Evolutionary conservation across 768 basidiomycete species (phyloP).

Genomic region (Suillus subalutaceus): DNA sequence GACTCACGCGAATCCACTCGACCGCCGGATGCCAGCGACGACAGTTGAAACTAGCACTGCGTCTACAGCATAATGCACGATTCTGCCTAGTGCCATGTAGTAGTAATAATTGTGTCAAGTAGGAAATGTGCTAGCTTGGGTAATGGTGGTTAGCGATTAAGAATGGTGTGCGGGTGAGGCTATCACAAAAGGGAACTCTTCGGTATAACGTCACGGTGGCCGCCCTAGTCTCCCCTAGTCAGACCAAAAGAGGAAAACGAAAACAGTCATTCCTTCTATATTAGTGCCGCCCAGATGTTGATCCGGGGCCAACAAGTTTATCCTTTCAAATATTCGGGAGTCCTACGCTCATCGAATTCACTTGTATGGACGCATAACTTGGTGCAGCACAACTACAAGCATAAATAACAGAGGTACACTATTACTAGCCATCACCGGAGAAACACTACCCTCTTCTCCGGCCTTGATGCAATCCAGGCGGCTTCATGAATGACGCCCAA

Average conservation of each 20-base stretch:
- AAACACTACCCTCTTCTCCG: not conserved
- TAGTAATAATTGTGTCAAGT: not conserved
- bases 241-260: not conserved
- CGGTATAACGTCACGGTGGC: not conserved
- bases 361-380: too few relatives aligned
- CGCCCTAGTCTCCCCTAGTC: not conserved
- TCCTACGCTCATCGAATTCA: too few relatives aligned
- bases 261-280: not conserved
- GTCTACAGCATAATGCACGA: constrained; percentile 84
- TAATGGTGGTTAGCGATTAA: not conserved
- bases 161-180: not conserved
- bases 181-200: not conserved
- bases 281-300: not conserved
- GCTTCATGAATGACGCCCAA: not conserved
- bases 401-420: too few relatives aligned
- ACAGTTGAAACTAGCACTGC: constrained; percentile 86
- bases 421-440: not conserved
- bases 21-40: constrained; percentile 86
- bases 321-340: too few relatives aligned
- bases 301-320: too few relatives aligned
- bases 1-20: constrained; percentile 88
- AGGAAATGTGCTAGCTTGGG: not conserved
- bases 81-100: constrained; percentile 63
- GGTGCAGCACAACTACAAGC: too few relatives aligned
- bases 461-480: not conserved